Percentiles rank a stretch among this genome's conserved stretches.
phyloP scores from a whole-genome alignment of 192 early-diverging fungal species.

The Kappamyces sp. region DNA sequence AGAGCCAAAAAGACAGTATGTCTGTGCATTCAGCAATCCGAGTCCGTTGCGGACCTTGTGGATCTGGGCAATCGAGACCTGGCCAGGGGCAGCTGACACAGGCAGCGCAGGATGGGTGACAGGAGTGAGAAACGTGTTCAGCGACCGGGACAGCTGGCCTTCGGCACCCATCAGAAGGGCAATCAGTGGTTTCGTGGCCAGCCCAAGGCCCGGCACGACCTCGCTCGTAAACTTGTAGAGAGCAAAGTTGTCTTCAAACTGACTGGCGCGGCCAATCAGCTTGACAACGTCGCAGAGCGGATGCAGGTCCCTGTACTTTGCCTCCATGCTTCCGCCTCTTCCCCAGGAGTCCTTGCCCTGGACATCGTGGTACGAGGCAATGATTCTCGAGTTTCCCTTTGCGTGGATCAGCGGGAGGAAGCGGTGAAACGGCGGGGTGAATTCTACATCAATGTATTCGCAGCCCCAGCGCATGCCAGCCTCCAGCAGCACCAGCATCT shows the following conservation, averaged over 20 bases:
- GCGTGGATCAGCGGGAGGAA: constrained; percentile 37
- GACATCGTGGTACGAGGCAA: constrained; percentile 90
- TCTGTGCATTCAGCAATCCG: constrained; percentile 61
- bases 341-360: constrained; percentile 60
- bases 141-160: constrained; percentile 85
- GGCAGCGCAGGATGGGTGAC: constrained; percentile 83
- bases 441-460: constrained; percentile 90
- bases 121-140: constrained; percentile 89
- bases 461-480: constrained; percentile 79
- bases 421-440: constrained; percentile 33
- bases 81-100: constrained; percentile 84
- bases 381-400: constrained; percentile 60
- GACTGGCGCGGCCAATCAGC: constrained; percentile 75
- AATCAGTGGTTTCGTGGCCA: constrained; percentile 60
- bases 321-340: constrained; percentile 27
- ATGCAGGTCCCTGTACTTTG: constrained; percentile 45
- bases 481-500: constrained; percentile 60
- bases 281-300: constrained; percentile 79
- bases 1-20: constrained; percentile 82
- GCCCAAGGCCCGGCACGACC: constrained; percentile 31
- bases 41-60: constrained; percentile 59
- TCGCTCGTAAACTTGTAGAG: constrained; percentile 63
- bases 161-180: constrained; percentile 88
- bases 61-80: constrained; percentile 79
- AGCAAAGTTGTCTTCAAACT: constrained; percentile 76